Percentiles rank a stretch among this genome's conserved stretches.
phyloP scores from a whole-genome alignment of 768 basidiomycete species.

The Suillus fuscotomentosus region DNA sequence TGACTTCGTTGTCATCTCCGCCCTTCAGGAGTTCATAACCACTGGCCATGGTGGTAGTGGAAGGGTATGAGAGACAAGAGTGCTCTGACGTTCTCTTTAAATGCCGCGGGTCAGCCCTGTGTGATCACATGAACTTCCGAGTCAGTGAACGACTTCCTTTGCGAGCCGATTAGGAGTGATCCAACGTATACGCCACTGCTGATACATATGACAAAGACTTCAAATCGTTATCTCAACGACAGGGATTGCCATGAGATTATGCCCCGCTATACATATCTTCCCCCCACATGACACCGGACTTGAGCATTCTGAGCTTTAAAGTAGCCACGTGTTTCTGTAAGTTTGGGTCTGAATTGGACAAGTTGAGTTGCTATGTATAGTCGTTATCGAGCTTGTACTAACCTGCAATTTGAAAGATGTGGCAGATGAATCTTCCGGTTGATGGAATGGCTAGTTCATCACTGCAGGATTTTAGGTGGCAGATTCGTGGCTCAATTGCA shows the following conservation, averaged over 20 bases:
- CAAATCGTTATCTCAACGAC: neutral
- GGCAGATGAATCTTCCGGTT: neutral
- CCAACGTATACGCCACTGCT: neutral
- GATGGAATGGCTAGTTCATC: neutral
- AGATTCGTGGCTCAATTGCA: neutral
- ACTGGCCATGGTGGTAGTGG: conserved; percentile 16
- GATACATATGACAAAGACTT: neutral
- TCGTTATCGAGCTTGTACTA: neutral
- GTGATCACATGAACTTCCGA: neutral
- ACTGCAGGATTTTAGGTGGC: neutral
- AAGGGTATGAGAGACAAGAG: neutral
- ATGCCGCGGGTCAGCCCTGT: neutral
- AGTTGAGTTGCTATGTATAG: neutral
- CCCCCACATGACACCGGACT: too few relatives aligned
- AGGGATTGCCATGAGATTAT: neutral
- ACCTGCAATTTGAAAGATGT: neutral
- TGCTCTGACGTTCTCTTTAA: neutral
- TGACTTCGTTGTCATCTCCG: neutral
- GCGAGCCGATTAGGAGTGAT: neutral
- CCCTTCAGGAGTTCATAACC: conserved; percentile 19
- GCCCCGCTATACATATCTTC: conserved; percentile 13
- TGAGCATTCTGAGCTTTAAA: neutral
- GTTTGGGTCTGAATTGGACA: neutral
- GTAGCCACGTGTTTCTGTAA: neutral
- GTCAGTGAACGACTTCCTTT: neutral